These are phyloP conservation scores for Stephania japonica DNA, from an alignment of 164 flowering plant genomes.

Conservation along the genomic window DNA sequence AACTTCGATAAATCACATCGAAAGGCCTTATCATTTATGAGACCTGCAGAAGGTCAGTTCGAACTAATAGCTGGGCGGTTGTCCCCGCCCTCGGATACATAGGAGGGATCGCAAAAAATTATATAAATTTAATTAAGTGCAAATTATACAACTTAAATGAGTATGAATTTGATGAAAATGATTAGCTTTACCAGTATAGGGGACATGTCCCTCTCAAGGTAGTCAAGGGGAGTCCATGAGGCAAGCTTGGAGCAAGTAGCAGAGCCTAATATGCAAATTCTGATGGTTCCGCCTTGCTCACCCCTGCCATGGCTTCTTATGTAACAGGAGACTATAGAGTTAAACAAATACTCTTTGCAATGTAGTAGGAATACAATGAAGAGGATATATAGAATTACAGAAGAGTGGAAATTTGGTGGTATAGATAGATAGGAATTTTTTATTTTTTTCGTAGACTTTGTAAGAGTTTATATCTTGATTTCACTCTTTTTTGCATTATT, in stretches of 20 bases:
- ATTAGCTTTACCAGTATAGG: slow-evolving; percentile 65
- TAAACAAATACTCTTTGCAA: background rate
- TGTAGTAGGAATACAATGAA: background rate
- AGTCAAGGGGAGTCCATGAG: slow-evolving; percentile 80
- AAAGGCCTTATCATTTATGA: too few relatives aligned
- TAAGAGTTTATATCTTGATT: background rate
- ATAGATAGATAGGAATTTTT: background rate
- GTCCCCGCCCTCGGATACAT: too few relatives aligned
- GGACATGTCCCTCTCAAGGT: slow-evolving; percentile 58
- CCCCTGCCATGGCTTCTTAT: background rate
- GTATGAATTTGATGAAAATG: background rate
- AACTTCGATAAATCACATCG: background rate
- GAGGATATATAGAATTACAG: background rate
- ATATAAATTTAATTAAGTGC: too few relatives aligned
- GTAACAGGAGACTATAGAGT: background rate
- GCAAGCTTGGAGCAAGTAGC: slow-evolving; percentile 61
- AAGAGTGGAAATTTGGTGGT: background rate
- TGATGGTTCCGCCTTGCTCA: slow-evolving; percentile 21
- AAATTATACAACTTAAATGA: background rate
- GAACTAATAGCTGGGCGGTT: too few relatives aligned
- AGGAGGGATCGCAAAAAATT: background rate
- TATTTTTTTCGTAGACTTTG: background rate
- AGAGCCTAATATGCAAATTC: slow-evolving; percentile 69
- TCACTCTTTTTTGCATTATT: background rate
- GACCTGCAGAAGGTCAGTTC: too few relatives aligned